Base-by-base conservation (phyloP, 2,329 filamentous ascomycete genomes). In the Botrytis hyacinthi region DNA sequence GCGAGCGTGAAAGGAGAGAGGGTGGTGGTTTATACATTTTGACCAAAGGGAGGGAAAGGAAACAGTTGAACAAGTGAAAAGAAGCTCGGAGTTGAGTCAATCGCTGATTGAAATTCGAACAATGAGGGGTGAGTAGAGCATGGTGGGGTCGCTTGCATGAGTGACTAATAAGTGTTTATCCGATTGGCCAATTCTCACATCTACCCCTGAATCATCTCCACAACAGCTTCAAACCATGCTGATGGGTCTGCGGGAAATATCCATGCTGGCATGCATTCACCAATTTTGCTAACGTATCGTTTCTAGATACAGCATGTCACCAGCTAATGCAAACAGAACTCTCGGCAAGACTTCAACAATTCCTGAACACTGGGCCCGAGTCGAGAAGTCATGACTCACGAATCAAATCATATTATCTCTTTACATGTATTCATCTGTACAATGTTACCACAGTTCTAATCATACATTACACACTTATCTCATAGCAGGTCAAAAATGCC, bases 21-120 rank as follows among this genome's bases (percentile, higher is more conserved):
- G 71, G 48, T 32, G 61, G 54, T 48, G 71, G 71, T 29, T n/a
- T 73, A 32, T 68, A 68, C 48, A 66, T 72, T 32, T 40, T 68
- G 46, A 51, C 22, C n/a, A 26, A 32, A 18, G 37, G 18, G 20
- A 44, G 14, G 26, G 44, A 20, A 29, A 32, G 26, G 22, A 20
- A 40, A n/a, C 12, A 42, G 37, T 59, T 2, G 3, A 44, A 42
- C 22, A 14, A 46, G 26, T 66, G 20, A 32, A 26, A 66, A 32
- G 46, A 66, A 29, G 46, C 29, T 42, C 66, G 9, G 29, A 35
- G n/a, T 69, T 69, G 37, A 66, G 29, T 51, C 48, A 57, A 69
- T 57, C 32, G 35, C 20, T 69, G 35, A 42, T 14, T 57, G 16
- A 57, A 26, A 42, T 51, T 14, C 37, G 32, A 42, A n/a, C 42